phyloP scores from a whole-genome alignment of 768 basidiomycete species.

The Psilocybe subaeruginosa region DNA sequence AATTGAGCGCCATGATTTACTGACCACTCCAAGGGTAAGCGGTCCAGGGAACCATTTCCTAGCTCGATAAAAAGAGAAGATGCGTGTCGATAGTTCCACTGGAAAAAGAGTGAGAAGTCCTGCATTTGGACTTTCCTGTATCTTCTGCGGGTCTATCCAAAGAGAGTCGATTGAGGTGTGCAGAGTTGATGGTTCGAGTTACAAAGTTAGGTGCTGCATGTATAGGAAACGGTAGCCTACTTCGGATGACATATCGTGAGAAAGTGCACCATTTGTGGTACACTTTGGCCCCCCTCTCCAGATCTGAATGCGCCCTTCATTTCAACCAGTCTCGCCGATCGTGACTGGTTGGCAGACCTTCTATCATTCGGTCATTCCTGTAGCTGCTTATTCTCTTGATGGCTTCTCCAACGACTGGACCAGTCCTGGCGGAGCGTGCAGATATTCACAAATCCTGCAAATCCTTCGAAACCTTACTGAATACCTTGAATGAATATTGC shows the following conservation, averaged over 20 bases:
- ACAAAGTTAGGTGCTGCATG: too few relatives aligned
- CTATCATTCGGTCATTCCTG: background rate
- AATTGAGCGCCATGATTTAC: too few relatives aligned
- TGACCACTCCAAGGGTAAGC: too few relatives aligned
- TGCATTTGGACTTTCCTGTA: background rate
- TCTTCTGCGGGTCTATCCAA: too few relatives aligned
- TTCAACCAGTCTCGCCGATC: conserved; percentile 5
- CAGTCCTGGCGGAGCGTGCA: conserved; percentile 54
- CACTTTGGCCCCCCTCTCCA: conserved; percentile 11
- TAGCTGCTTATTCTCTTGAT: background rate
- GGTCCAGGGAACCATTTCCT: too few relatives aligned
- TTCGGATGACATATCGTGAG: conserved; percentile 3
- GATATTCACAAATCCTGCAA: conserved; percentile 86
- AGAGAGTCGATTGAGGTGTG: too few relatives aligned
- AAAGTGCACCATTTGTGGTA: conserved; percentile 8
- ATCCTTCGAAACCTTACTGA: conserved; percentile 68
- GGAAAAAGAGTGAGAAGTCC: too few relatives aligned
- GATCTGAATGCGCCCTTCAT: conserved; percentile 1
- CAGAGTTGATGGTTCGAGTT: too few relatives aligned
- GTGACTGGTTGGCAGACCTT: background rate
- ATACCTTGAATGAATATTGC: conserved; percentile 72
- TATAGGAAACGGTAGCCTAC: background rate
- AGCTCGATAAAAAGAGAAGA: too few relatives aligned
- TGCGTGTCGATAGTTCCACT: too few relatives aligned
- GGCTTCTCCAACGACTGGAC: background rate